Percentiles rank a stretch among this genome's conserved stretches.
Conservation (phyloP, 2,329 filamentous ascomycete species). For the Pestalotiopsis sp. region DNA sequence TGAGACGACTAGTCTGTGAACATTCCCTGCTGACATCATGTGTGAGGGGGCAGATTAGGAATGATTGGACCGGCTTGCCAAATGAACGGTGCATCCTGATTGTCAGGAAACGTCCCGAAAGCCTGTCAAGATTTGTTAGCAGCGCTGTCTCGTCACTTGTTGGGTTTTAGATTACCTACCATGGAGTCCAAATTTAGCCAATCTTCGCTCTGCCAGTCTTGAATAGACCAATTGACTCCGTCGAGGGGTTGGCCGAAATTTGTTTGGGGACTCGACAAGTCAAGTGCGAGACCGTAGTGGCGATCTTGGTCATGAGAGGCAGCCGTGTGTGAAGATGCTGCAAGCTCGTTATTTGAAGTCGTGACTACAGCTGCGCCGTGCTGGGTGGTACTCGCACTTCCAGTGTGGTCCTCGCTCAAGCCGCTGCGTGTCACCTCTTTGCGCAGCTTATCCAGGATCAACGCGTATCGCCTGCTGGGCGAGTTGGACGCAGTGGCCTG, state of each 20-base stretch:
- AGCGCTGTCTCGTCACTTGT: background rate
- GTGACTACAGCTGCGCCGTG: background rate
- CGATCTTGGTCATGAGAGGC: too few relatives aligned
- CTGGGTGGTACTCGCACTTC: background rate
- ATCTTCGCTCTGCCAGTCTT: constrained; percentile 10
- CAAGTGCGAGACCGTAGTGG: background rate
- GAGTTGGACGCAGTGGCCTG: constrained; percentile 40
- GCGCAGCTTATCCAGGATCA: constrained; percentile 55
- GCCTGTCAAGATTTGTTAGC: background rate
- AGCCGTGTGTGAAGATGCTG: background rate
- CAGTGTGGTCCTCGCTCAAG: background rate
- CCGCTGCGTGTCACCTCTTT: constrained; percentile 19
- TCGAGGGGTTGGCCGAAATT: constrained; percentile 2
- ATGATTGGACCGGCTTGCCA: background rate
- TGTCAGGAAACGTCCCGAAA: background rate
- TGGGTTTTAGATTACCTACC: constrained; percentile 1
- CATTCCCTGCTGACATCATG: background rate
- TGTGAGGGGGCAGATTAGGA: background rate
- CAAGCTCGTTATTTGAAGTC: background rate
- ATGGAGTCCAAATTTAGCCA: constrained; percentile 4
- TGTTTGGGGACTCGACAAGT: background rate
- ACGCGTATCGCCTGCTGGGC: constrained; percentile 49
- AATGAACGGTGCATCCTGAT: background rate
- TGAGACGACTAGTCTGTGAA: background rate
- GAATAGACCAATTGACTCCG: constrained; percentile 1